Conservation (phyloP, 805 yeast genomes). For the Zygotorulaspora sp. region DNA sequence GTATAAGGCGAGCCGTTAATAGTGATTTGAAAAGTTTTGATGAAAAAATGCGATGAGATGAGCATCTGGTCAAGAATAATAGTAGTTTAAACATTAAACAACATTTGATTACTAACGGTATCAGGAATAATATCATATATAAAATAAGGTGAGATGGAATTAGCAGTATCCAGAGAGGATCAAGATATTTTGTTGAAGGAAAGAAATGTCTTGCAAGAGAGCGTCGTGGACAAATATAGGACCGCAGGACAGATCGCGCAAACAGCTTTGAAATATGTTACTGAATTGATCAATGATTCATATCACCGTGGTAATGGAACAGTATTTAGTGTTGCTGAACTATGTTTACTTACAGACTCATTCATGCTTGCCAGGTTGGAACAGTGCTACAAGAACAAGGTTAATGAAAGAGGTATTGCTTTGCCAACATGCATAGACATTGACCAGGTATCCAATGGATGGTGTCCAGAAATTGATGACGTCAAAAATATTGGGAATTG, state of each 20-base stretch:
- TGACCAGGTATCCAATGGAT: slow-evolving; percentile 71
- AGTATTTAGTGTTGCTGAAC: slow-evolving; percentile 54
- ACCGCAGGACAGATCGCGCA: slow-evolving; percentile 87
- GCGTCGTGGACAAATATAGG: slow-evolving; percentile 75
- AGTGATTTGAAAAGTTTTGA: slow-evolving; percentile 1
- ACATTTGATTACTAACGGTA: too few species aligned
- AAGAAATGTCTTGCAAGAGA: slow-evolving; percentile 59
- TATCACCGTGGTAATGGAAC: slow-evolving; percentile 51
- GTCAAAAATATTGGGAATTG: slow-evolving; percentile 36
- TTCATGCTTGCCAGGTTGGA: slow-evolving; percentile 58
- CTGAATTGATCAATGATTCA: slow-evolving; percentile 62
- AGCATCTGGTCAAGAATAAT: slow-evolving; percentile 1
- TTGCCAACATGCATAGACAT: slow-evolving; percentile 87
- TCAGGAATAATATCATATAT: too few species aligned
- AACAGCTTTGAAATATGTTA: slow-evolving; percentile 66
- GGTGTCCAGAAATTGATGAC: slow-evolving; percentile 81
- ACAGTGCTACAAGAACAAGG: slow-evolving; percentile 55
- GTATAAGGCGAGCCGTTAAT: neutral
- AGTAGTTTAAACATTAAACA: neutral
- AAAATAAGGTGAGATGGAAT: slow-evolving; percentile 64
- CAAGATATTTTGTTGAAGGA: slow-evolving; percentile 66
- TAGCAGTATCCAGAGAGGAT: slow-evolving; percentile 71
- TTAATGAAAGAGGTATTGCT: slow-evolving; percentile 87
- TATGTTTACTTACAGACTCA: slow-evolving; percentile 80
- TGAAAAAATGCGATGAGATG: slow-evolving; percentile 14